Conservation (phyloP, 2,329 filamentous ascomycete genomes). For the Verticillium zaregamsianum region DNA sequence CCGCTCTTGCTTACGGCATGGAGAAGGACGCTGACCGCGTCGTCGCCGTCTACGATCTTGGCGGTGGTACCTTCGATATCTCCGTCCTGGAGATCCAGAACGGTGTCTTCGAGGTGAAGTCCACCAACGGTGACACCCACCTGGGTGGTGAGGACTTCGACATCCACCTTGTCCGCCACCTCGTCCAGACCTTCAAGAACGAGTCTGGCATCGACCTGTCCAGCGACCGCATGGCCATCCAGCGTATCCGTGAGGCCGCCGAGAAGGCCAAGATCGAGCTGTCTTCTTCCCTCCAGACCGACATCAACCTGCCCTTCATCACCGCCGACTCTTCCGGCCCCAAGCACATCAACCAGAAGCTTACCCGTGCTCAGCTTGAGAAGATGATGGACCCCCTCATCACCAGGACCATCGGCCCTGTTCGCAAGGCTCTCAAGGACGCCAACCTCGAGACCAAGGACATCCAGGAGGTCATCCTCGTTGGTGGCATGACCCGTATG, state of each 20-base stretch:
- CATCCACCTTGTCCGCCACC: conserved; percentile 87
- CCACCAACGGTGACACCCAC: conserved; percentile 97
- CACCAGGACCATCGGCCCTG: conserved; percentile 79
- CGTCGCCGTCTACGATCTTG: conserved; percentile 95
- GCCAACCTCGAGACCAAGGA: conserved; percentile 87
- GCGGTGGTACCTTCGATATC: conserved; percentile 99
- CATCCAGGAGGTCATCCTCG: conserved; percentile 95
- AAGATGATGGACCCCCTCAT: conserved; percentile 88
- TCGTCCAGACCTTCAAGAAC: conserved; percentile 95
- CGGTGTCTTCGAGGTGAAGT: conserved; percentile 98
- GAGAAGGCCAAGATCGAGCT: conserved; percentile 99
- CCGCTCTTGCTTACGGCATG: conserved; percentile 90
- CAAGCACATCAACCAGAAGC: conserved; percentile 97
- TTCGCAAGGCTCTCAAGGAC: conserved; percentile 96
- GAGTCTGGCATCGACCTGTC: conserved; percentile 88
- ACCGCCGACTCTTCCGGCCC: conserved; percentile 92
- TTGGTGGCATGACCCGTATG: conserved; percentile 99
- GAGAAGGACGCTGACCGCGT: conserved; percentile 90
- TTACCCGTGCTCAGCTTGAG: conserved; percentile 90
- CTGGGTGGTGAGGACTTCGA: conserved; percentile 98
- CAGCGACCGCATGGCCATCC: conserved; percentile 93
- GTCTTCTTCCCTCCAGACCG: conserved; percentile 89
- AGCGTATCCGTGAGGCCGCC: conserved; percentile 96
- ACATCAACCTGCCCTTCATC: conserved; percentile 98
- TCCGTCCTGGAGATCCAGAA: conserved; percentile 96